A percentile compares a stretch with the other conserved stretches of the same genome.
Conservation (phyloP, 352 stramenopile genomes). For the Globisporangium iwayamae region DNA sequence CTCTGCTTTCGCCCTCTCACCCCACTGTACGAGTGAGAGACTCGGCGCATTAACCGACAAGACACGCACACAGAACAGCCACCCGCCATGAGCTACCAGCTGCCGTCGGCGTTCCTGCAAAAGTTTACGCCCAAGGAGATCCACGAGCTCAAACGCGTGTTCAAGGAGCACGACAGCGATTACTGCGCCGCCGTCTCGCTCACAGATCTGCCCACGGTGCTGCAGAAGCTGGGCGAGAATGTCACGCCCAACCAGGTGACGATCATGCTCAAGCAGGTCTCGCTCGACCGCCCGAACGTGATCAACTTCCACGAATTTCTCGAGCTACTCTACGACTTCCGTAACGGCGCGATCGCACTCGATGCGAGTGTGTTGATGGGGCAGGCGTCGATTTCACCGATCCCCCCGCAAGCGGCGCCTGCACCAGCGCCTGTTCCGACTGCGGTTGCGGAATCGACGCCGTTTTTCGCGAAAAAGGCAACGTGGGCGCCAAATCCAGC, state of each 20-base stretch:
- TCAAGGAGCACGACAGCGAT: constrained; percentile 82
- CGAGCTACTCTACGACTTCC: constrained; percentile 69
- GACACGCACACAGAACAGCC: neutral
- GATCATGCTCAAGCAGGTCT: constrained; percentile 66
- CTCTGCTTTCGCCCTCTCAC: neutral
- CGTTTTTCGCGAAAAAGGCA: constrained; percentile 18
- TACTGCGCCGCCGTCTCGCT: constrained; percentile 51
- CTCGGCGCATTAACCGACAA: neutral
- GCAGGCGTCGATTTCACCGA: constrained; percentile 34
- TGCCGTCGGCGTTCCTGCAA: constrained; percentile 78
- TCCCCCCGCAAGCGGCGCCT: neutral
- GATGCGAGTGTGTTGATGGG: constrained; percentile 40
- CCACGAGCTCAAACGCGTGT: constrained; percentile 82
- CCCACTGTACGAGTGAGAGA: neutral
- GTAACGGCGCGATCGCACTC: constrained; percentile 57
- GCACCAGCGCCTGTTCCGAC: neutral
- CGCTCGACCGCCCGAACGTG: constrained; percentile 33
- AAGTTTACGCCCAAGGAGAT: constrained; percentile 88
- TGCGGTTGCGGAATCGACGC: constrained; percentile 10
- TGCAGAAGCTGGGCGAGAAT: constrained; percentile 80
- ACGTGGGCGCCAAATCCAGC: constrained; percentile 5
- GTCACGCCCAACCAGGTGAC: constrained; percentile 54
- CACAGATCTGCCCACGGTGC: constrained; percentile 48
- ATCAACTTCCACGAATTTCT: constrained; percentile 85
- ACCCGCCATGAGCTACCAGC: constrained; percentile 74